Percentiles rank a stretch among this genome's conserved stretches.
Evolutionary conservation across 208 protist genomes (phyloP).

Genomic region (Leishmania martiniquensis): DNA sequence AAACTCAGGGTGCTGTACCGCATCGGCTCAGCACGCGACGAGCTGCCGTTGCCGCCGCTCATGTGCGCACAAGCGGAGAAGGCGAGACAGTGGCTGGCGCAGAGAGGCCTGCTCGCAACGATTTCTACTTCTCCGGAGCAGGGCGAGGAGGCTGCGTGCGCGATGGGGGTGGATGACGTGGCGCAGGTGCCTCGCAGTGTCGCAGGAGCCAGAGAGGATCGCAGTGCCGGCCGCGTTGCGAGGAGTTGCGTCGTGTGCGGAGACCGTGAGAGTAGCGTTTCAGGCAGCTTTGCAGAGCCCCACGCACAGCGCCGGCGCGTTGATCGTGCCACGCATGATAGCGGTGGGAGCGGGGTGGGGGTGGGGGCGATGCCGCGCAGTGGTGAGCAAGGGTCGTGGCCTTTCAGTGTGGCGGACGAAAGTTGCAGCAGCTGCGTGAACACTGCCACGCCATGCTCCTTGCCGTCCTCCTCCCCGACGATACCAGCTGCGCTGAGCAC

Average conservation of each 20-base stretch:
- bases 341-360: not conserved
- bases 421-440: not conserved
- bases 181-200: not conserved
- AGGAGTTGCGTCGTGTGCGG: not conserved
- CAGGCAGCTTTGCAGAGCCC: not conserved
- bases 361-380: not conserved
- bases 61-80: constrained; percentile 47
- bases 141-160: not conserved
- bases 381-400: not conserved
- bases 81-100: constrained; percentile 37
- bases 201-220: not conserved
- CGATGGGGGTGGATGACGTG: not conserved
- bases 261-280: not conserved
- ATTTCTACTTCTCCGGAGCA: not conserved
- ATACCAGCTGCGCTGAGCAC: not conserved
- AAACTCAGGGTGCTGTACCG: constrained; percentile 63
- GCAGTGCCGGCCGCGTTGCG: not conserved
- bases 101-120: not conserved
- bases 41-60: constrained; percentile 70
- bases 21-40: constrained; percentile 57
- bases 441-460: not conserved
- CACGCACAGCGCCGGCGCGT: not conserved
- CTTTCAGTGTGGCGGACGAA: not conserved
- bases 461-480: not conserved
- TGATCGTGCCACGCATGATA: not conserved